Percentiles rank a stretch among this genome's conserved stretches.
Conservation (phyloP, 768 basidiomycete species). For the Kwoniella sp. region DNA sequence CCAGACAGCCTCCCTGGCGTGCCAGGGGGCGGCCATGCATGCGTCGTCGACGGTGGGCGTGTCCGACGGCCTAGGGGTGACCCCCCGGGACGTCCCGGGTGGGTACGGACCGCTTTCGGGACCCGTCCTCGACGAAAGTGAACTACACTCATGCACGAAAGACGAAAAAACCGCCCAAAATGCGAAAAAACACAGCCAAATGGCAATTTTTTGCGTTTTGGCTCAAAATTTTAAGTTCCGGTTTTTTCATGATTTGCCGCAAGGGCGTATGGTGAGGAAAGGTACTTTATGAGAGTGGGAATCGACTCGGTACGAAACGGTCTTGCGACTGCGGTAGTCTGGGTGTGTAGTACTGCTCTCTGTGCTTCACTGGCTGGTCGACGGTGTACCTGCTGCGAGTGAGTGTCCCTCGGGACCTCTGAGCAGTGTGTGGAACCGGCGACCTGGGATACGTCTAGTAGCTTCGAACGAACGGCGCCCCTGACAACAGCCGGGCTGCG, state of each 20-base stretch:
- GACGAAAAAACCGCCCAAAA: slow-evolving; percentile 5
- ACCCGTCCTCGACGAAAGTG: no score
- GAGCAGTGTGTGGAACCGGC: background rate
- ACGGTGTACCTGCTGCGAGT: background rate
- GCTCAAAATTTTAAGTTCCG: slow-evolving; percentile 5
- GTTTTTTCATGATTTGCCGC: slow-evolving; percentile 5
- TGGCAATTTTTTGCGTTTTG: slow-evolving; percentile 14
- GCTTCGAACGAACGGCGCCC: background rate
- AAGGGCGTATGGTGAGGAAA: background rate
- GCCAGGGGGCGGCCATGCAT: no score
- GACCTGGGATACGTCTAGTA: background rate
- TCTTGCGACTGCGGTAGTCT: background rate
- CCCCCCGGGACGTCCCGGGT: no score
- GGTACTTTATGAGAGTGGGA: slow-evolving; percentile 10
- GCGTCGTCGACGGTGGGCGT: no score
- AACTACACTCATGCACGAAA: slow-evolving; percentile 1
- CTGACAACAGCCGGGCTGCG: background rate
- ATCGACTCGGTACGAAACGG: background rate
- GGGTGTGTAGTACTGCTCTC: background rate
- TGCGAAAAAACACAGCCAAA: slow-evolving; percentile 3
- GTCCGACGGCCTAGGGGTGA: no score
- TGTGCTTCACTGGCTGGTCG: slow-evolving; percentile 1
- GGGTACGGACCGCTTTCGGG: no score
- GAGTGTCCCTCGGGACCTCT: background rate
- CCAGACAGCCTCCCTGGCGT: no score